Evolutionary conservation across 495 filamentous ascomycete genomes (phyloP).

Genomic region (Hypoxylon intermedium): DNA sequence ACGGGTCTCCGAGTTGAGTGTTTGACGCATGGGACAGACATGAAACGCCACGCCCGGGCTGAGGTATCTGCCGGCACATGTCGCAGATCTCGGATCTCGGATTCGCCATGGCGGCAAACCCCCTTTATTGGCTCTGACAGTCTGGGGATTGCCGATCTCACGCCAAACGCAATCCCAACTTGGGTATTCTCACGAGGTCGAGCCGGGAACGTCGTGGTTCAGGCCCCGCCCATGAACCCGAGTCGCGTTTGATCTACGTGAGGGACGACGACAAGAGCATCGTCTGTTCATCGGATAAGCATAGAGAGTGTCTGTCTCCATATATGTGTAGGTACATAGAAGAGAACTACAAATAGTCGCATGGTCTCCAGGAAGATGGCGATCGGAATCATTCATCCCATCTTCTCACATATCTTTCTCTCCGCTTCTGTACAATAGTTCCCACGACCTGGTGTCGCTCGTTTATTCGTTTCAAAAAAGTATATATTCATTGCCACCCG

Average conservation of each 20-base stretch:
- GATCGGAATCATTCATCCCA: neutral
- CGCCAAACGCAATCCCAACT: constrained; percentile 21
- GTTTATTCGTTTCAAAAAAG: constrained; percentile 10
- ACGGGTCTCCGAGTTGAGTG: too few species aligned
- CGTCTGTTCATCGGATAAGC: constrained; percentile 12
- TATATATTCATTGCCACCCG: constrained; percentile 4
- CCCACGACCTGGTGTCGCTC: constrained; percentile 43
- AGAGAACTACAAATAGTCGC: constrained; percentile 27
- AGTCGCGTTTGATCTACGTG: constrained; percentile 27
- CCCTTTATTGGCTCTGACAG: constrained; percentile 21
- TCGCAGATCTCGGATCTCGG: constrained; percentile 34
- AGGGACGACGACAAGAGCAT: constrained; percentile 15
- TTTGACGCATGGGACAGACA: constrained; percentile 14
- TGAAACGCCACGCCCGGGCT: constrained; percentile 24
- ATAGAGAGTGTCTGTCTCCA: neutral
- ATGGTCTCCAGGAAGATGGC: neutral
- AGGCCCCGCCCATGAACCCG: neutral
- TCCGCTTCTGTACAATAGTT: constrained; percentile 14
- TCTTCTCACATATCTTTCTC: neutral
- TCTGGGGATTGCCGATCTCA: constrained; percentile 31
- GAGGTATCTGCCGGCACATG: constrained; percentile 14
- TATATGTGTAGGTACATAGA: too few species aligned
- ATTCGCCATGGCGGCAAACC: neutral
- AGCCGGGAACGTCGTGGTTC: constrained; percentile 1
- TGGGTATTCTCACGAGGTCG: constrained; percentile 1